Evolutionary conservation across 1,284 basidiomycete genomes (phyloP).

Genomic region (Ganoderma lingzhi): DNA sequence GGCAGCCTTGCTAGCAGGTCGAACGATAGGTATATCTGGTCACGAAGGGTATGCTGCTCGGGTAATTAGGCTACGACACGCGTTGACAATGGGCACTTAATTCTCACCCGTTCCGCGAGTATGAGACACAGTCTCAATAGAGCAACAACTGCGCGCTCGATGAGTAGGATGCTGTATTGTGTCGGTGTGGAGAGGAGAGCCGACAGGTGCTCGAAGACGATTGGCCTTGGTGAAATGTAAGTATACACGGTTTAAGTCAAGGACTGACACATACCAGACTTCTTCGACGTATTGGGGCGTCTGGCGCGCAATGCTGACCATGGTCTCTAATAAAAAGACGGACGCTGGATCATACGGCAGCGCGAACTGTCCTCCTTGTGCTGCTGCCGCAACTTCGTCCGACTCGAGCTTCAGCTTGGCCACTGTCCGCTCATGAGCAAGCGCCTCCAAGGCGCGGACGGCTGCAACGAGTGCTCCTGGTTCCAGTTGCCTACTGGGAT

Average conservation of each 20-base stretch:
- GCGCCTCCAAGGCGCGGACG: conserved; percentile 85
- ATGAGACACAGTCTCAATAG: conserved; percentile 84
- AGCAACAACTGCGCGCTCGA: conserved; percentile 96
- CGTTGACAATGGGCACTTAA: background rate
- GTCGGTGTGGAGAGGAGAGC: conserved; percentile 80
- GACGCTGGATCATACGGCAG: conserved; percentile 95
- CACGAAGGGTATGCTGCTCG: conserved; percentile 59
- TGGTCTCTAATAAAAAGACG: conserved; percentile 93
- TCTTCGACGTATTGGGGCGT: conserved; percentile 84
- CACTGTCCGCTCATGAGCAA: conserved; percentile 88
- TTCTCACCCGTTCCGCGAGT: conserved; percentile 76
- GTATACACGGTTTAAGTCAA: background rate
- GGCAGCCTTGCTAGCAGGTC: conserved; percentile 90
- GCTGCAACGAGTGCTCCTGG: conserved; percentile 84
- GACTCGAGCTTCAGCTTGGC: conserved; percentile 74
- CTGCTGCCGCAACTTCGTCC: conserved; percentile 58
- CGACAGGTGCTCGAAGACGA: conserved; percentile 92
- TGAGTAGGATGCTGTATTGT: conserved; percentile 88
- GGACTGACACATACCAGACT: conserved; percentile 69
- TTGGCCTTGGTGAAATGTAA: conserved; percentile 65
- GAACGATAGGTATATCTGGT: conserved; percentile 94
- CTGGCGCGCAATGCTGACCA: conserved; percentile 88
- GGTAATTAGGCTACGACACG: background rate
- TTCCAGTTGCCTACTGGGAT: conserved; percentile 68
- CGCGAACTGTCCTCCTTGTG: conserved; percentile 51